Evolutionary conservation across 371 early-diverging fungal genomes (phyloP), one percentile per base, ranked within the genome.

Genomic region (Mortierella polycephala): DNA sequence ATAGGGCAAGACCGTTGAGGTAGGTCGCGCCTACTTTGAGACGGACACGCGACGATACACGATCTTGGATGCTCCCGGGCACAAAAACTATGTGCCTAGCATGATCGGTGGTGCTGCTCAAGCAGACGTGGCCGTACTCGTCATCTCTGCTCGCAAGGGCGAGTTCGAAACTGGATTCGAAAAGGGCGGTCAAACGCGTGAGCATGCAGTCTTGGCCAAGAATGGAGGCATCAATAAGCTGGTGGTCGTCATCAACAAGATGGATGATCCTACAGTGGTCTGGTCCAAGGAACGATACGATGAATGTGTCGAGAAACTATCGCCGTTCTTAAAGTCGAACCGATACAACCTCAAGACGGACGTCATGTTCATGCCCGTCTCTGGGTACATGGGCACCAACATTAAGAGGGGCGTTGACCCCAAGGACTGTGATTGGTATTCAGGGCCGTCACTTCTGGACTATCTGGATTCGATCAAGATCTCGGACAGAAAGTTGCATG

Each of bases 81-180:
- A 99, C 89, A 99, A 99, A 86, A 96, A 92, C 85, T 99, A 92
- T 85, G 98, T 99, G 7, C 97, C 98, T 16, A 96, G 93, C 84
- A 99, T 99, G 99, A 93, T 99, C 68, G 91, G 90, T 69, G 98
- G 98, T 71, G 98, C 98, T 16, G 93, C 97, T n/a, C 98, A 99
- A 83, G 98, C 98, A 20, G 99, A 99, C 83, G 87, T 97, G 46
- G 99, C 96, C 70, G 93, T 99, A 12, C 84, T 99, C 65, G 96
- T 99, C 16, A 96, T 99, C 60, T 98, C 99, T 59, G 99, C 99
- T 37, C 92, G 99, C 70, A 96, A 93, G 86, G 99, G 99, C 81
- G 99, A 99, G 87, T 99, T 99, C 80, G 99, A 99, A 87, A 97
- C 99, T 65, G 99, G 99, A 45, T 99, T 99, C 81, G 99, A 99